These are phyloP conservation scores for Populus alba DNA, from an alignment of 345 rosid genomes.

Conservation along the genomic window DNA sequence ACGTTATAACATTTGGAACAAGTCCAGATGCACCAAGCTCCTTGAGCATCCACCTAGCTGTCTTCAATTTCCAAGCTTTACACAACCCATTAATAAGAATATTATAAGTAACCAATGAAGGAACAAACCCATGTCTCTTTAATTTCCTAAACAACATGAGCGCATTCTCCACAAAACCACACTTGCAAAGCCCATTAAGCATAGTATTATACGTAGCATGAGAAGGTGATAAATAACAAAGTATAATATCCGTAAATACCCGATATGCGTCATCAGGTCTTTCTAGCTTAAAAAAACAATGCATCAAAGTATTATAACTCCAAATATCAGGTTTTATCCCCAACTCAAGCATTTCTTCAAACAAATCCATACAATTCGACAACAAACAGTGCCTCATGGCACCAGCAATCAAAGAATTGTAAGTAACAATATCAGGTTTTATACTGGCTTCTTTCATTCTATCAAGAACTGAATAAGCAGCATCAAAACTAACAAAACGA, in stretches of 20 bases:
- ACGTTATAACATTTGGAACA: slow-evolving; percentile 63
- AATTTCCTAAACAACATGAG: slow-evolving; percentile 51
- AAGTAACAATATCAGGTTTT: slow-evolving; percentile 55
- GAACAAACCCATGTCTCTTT: slow-evolving; percentile 55
- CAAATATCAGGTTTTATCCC: slow-evolving; percentile 69
- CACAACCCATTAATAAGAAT: slow-evolving; percentile 74
- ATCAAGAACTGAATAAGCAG: slow-evolving; percentile 51
- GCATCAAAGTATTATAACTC: slow-evolving; percentile 84
- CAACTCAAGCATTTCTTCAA: slow-evolving; percentile 73
- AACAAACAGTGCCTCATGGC: slow-evolving; percentile 45
- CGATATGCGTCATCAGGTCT: slow-evolving; percentile 59
- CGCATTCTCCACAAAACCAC: slow-evolving; percentile 51
- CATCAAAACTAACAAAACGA: slow-evolving; percentile 53
- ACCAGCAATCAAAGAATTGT: slow-evolving; percentile 69
- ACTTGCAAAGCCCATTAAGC: slow-evolving; percentile 78
- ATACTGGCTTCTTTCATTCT: slow-evolving; percentile 74
- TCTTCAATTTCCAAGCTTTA: slow-evolving; percentile 44
- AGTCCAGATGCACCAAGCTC: slow-evolving; percentile 54
- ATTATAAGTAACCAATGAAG: slow-evolving; percentile 60
- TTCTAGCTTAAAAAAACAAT: slow-evolving; percentile 63
- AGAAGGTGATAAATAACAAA: slow-evolving; percentile 34
- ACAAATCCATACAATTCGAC: slow-evolving; percentile 46
- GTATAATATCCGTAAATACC: slow-evolving; percentile 47
- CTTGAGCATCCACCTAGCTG: slow-evolving; percentile 54
- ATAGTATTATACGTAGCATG: slow-evolving; percentile 59